phyloP scores from a whole-genome alignment of 78 protist species.

The Abeoforma whisleri region DNA sequence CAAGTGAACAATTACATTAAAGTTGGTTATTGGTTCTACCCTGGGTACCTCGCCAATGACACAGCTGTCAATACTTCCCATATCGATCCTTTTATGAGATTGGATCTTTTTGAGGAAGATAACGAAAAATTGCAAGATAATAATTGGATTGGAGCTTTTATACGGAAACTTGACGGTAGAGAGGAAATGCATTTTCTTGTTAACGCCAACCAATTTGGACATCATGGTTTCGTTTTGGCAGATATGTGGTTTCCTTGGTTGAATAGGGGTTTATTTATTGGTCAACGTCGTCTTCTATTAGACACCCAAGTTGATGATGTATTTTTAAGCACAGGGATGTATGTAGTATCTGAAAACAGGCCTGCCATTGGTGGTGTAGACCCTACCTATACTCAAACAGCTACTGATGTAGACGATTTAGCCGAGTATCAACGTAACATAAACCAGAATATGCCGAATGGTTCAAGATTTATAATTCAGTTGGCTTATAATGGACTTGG shows the following conservation, averaged over 20 bases:
- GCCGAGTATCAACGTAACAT: not conserved
- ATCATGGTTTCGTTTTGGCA: constrained; percentile 37
- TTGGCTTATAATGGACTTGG: constrained; percentile 35
- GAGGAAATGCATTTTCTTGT: constrained; percentile 39
- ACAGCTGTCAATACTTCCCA: not conserved
- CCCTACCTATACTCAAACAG: not conserved
- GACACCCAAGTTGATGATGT: constrained; percentile 38
- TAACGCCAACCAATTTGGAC: constrained; percentile 29
- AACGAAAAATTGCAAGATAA: not conserved
- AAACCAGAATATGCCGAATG: not conserved
- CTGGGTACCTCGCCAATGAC: not conserved
- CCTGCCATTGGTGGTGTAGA: constrained; percentile 19
- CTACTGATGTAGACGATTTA: not conserved
- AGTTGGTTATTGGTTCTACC: not conserved
- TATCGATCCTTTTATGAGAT: not conserved
- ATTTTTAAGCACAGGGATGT: constrained; percentile 21
- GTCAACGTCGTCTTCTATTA: constrained; percentile 7
- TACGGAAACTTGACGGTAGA: not conserved
- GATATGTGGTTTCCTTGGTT: constrained; percentile 31
- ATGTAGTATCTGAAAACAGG: not conserved
- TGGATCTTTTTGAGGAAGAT: not conserved
- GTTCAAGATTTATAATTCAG: constrained; percentile 20
- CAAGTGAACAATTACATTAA: not conserved
- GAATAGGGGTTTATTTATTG: constrained; percentile 14
- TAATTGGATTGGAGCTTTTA: constrained; percentile 20